Base-by-base conservation (phyloP, 805 yeast species). In the Wickerhamiella shivajii region DNA sequence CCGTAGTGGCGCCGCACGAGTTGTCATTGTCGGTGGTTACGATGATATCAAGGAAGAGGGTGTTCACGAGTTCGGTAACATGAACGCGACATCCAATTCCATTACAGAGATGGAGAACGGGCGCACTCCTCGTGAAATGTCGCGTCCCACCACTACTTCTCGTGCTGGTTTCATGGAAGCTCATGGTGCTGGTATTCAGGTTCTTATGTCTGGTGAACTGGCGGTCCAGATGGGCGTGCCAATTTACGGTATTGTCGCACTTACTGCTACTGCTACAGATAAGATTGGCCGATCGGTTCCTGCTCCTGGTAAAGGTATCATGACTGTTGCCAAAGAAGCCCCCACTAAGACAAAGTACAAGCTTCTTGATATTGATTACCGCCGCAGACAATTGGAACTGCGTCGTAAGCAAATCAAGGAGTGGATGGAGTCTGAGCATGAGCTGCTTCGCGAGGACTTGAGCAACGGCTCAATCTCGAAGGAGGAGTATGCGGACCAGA, bases 1-100 rank as follows among this genome's bases (percentile, higher is more conserved):
- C 50, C 61, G 81, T 48, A 65, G 84, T 31, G 95, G 95, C 47
- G 83, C 85, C 61, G 98, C 99, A 38, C 84, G 83, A 71, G 74
- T 90, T 49, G 83, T 90, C 60, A 67, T 90, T 51, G 96, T 87
- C 49, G 99, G 99, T 70, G 99, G 99, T 63, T 84, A 80, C 59
- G 99, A 90, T 66, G 99, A 90, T 54, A 85, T 90, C 87, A 94
- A 84, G 62, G 98, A 90, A 63, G 98, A 90, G 64, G 96, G 97
- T 47, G 84, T 96, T 39, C 78, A 73, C 52, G 99, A 90, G 61
- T 90, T 90, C 60, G 98, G 81, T 51, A 90, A 90, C 67, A 90
- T 90, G 99, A 85, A 85, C 52, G 98, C 98, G 29, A 90, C 99
- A 28, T 78, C 95, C 19, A 83, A 87, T 62, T 67, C 96, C 18